Evolutionary conservation across 2,329 filamentous ascomycete species (phyloP), one percentile per base, ranked within the genome.

Genomic region (Chaetomiaceae sp.): DNA sequence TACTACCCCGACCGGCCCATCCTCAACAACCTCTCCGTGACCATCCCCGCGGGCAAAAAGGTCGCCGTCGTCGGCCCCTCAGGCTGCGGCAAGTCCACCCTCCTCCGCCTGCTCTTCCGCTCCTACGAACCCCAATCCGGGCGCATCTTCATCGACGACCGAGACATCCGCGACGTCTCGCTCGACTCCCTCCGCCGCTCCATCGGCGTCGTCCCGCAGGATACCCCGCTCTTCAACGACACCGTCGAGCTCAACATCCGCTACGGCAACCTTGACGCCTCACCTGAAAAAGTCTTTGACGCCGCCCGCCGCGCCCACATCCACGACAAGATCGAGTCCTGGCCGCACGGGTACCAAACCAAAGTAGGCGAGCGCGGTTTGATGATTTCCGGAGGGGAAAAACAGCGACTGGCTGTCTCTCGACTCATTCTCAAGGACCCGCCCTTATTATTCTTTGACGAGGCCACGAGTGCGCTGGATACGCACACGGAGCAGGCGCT

Each of bases 361-460:
- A 91, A 87, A 70, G 94, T 97, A 23, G 92, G 92, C 49, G 92
- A 96, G 74, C 82, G 92, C 43, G 91, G 91, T 1, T 85, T 96
- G 82, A 96, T 96, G 91, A 96, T 96, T 40, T 95, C 89, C 1
- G 91, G 89, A 2, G 91, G 91, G 29, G 92, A 96, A 73, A 96
- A 96, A 71, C 91, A 96, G 71, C 83, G 91, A 3, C 75, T 96
- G 11, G 92, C 92, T 0, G 83, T 96, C 22, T 89, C 88, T 23
- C 78, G 91, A 39, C 69, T 96, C 36, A 80, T 96, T 1, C 77
- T 96, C 54, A 96, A 96, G 69, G 89, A 96, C 61, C 90, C 91
- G 3, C 89, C 90, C 1, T 72, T 96, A 25, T 74, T 96, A 1
- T 96, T 96, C 79, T 96, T 96, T 63, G 91, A 96, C 61, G 91